phyloP scores from a whole-genome alignment of 31 red algal genomes.

The Pterothamnion heteromorphum region DNA sequence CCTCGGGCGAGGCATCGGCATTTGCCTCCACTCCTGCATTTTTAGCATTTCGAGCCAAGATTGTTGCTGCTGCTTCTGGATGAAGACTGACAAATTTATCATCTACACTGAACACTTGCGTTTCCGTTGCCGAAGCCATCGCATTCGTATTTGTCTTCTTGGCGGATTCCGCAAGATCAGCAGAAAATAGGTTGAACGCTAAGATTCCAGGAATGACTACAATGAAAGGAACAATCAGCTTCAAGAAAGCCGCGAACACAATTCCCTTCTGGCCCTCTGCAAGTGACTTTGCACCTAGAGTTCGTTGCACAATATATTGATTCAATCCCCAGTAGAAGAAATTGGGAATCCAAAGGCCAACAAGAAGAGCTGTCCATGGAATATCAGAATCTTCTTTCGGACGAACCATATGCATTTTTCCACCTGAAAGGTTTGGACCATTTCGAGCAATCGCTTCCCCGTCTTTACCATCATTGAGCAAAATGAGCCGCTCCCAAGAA shows the following conservation, averaged over 20 bases:
- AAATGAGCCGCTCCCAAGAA: not conserved
- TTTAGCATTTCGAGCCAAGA: not conserved
- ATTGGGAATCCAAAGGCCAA: constrained; percentile 20
- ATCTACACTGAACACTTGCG: not conserved
- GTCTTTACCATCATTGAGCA: not conserved
- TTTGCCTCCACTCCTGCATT: not conserved
- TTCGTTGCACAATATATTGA: not conserved
- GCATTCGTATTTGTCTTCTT: not conserved
- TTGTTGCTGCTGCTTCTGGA: not conserved
- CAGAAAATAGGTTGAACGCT: not conserved
- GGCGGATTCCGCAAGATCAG: not conserved
- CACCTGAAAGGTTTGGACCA: not conserved
- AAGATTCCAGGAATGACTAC: constrained; percentile 12
- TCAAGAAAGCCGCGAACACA: not conserved
- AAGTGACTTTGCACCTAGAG: not conserved
- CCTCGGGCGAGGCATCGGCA: not conserved
- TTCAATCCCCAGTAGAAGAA: constrained; percentile 23
- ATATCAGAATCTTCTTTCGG: not conserved
- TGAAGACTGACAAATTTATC: not conserved
- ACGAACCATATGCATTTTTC: not conserved
- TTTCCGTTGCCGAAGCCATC: not conserved
- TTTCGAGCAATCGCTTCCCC: not conserved
- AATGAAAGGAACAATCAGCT: not conserved
- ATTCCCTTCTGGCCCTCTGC: constrained; percentile 17
- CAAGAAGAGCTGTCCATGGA: not conserved